Evolutionary conservation across 257 asterid genomes (phyloP), one percentile per base, ranked within the genome.

Genomic region (Hygrophila difformis): DNA sequence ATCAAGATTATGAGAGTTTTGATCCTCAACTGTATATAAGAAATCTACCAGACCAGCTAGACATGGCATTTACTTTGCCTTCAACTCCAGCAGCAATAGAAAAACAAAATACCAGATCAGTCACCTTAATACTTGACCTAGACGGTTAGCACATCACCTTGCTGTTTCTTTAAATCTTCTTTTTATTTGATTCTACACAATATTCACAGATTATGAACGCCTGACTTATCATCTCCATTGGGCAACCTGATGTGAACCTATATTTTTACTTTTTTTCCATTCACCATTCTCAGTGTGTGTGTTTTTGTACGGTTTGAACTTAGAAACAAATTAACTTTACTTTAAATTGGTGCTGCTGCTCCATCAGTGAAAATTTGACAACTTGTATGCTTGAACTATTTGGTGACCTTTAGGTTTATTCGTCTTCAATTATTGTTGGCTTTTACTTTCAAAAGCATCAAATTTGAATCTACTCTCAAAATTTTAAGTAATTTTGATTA

Each of bases 1-100:
- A 79, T 51, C 76, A 69, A 51, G 96, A 84, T 63, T 74, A 73
- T 43, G 94, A 89, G 15, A 69, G 61, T 67, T 77, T 89, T 70
- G 97, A 89, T 67, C 94, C 96, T 17, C 96, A 85, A 58, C 69
- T 79, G 60, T 84, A 73, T 63, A 79, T 89, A 49, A 79, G 77
- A 62, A 84, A 67, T 59, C 64, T 69, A 12, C 93, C 91, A 2
- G 93, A 85, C 61, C 75, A 65, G 60, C 63, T 59, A 14, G 95
- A 79, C 50, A 49, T 52, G 47, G 50, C 76, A 39, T 61, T 56
- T 22, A 42, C 60, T 35, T 43, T 59, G 56, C 65, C 49, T 67
- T 64, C 93, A 3, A 43, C 64, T 47, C n/a, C 57, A 4, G 48
- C 55, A 52, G 70, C 76, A 12, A 63, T 66, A 56, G 85, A 58